phyloP scores from a whole-genome alignment of 257 asterid species.

The Parsonsia alboflavescens region DNA sequence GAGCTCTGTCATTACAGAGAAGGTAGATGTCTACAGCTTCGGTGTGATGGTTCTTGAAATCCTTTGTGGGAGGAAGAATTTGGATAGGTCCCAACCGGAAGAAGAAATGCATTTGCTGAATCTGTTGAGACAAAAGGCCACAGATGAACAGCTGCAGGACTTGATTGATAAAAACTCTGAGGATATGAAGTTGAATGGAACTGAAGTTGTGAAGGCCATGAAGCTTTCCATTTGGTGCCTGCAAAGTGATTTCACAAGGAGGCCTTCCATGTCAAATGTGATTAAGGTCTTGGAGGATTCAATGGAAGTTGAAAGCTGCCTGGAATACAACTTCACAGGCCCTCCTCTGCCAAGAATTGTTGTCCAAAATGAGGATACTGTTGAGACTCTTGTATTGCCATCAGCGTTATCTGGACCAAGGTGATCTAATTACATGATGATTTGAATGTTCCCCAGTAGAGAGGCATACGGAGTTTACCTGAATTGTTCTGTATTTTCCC shows the following conservation, averaged over 20 bases:
- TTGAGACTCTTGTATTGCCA: constrained; percentile 4
- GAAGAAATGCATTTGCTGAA: constrained; percentile 17
- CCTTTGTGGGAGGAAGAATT: constrained; percentile 22
- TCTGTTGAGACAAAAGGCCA: constrained; percentile 16
- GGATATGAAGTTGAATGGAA: constrained; percentile 16
- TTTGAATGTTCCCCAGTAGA: too few species aligned
- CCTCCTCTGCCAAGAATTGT: neutral
- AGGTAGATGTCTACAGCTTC: constrained; percentile 28
- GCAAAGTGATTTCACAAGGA: constrained; percentile 7
- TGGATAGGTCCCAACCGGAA: constrained; percentile 13
- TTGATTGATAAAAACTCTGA: constrained; percentile 14
- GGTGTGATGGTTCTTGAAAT: constrained; percentile 24
- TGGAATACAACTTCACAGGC: constrained; percentile 7
- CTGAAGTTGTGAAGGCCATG: constrained; percentile 16
- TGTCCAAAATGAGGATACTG: neutral
- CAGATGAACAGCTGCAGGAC: constrained; percentile 8
- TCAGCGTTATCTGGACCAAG: constrained; percentile 19
- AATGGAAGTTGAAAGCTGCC: neutral
- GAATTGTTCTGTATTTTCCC: neutral
- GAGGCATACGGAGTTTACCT: neutral
- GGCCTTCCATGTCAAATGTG: constrained; percentile 31
- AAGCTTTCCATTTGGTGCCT: constrained; percentile 25
- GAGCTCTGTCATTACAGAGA: constrained; percentile 17
- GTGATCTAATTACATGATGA: neutral
- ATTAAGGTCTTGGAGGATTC: constrained; percentile 27